These are phyloP conservation scores for Pythium sukuiense DNA, from an alignment of 352 stramenopile genomes.

Conservation along the genomic window DNA sequence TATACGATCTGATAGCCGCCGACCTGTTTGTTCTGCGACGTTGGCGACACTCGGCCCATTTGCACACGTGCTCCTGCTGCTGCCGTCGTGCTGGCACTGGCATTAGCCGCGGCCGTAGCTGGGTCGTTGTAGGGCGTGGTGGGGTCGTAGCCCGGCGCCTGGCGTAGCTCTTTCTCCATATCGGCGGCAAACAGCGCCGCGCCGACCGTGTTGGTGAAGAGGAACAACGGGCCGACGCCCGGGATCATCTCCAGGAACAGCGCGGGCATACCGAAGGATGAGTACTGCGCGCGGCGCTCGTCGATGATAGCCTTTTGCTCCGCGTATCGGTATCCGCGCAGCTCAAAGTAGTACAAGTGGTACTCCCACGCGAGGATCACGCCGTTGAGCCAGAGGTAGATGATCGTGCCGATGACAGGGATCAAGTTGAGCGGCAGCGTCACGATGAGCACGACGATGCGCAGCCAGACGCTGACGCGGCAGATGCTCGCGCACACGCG, in stretches of 20 bases:
- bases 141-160: constrained; percentile 4
- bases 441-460: constrained; percentile 52
- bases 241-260: constrained; percentile 79
- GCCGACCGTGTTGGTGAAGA: constrained; percentile 74
- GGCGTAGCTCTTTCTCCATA: constrained; percentile 45
- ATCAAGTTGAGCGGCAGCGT: constrained; percentile 71
- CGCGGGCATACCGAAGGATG: constrained; percentile 67
- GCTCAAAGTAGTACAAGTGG: constrained; percentile 77
- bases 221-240: constrained; percentile 55
- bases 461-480: constrained; percentile 53
- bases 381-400: constrained; percentile 73
- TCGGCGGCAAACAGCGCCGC: constrained; percentile 66
- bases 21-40: neutral
- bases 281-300: constrained; percentile 54
- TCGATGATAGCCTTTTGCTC: constrained; percentile 57
- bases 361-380: constrained; percentile 70
- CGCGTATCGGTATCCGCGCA: constrained; percentile 55
- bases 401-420: constrained; percentile 55
- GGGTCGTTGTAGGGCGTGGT: neutral
- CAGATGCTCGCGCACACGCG: constrained; percentile 54
- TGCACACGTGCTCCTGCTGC: neutral
- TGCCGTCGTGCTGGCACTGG: neutral
- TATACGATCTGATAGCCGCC: constrained; percentile 9
- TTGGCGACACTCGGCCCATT: neutral
- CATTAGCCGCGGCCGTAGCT: neutral